Evolutionary conservation across 306 rosid genomes (phyloP).

Genomic region (Cajanus cajan): DNA sequence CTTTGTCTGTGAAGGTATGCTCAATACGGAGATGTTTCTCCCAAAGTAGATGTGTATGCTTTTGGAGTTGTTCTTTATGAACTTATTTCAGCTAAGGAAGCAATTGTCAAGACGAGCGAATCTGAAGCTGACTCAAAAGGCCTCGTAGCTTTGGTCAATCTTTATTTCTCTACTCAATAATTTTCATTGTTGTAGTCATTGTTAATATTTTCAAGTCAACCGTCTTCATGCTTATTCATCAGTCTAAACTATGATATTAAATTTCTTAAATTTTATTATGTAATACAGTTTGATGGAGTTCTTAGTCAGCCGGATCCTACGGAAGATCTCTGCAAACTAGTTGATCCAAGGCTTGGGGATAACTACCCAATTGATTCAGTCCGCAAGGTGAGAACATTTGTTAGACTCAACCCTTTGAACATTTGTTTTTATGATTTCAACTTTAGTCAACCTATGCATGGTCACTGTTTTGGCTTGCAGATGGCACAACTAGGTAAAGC

Average conservation of each 20-base stretch:
- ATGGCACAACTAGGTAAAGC: conserved; percentile 83
- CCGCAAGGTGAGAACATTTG: conserved; percentile 60
- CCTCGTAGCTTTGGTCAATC: conserved; percentile 70
- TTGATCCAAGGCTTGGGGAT: conserved; percentile 83
- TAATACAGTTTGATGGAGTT: conserved; percentile 74
- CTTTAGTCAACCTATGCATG: not conserved
- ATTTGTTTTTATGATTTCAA: not conserved
- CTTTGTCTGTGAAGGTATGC: conserved; percentile 68
- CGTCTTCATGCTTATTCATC: not conserved
- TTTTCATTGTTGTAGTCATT: not conserved
- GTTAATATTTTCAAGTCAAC: conserved; percentile 3
- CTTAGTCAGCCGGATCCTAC: conserved; percentile 62
- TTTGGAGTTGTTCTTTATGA: conserved; percentile 94
- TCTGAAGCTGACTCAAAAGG: conserved; percentile 71
- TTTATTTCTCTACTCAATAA: conserved; percentile 10
- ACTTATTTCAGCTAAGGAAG: conserved; percentile 93
- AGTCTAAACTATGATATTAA: not conserved
- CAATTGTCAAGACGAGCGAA: conserved; percentile 51
- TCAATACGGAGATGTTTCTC: conserved; percentile 89
- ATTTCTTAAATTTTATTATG: not conserved
- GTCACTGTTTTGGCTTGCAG: conserved; percentile 50
- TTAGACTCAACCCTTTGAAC: not conserved
- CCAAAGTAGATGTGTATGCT: conserved; percentile 91
- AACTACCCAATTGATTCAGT: conserved; percentile 79
- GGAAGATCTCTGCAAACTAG: conserved; percentile 64